Percentiles rank a stretch among this genome's conserved stretches.
These are phyloP conservation scores for Cardiosporidium cionae DNA, from an alignment of 169 alveolate genomes.

Conservation along the genomic window DNA sequence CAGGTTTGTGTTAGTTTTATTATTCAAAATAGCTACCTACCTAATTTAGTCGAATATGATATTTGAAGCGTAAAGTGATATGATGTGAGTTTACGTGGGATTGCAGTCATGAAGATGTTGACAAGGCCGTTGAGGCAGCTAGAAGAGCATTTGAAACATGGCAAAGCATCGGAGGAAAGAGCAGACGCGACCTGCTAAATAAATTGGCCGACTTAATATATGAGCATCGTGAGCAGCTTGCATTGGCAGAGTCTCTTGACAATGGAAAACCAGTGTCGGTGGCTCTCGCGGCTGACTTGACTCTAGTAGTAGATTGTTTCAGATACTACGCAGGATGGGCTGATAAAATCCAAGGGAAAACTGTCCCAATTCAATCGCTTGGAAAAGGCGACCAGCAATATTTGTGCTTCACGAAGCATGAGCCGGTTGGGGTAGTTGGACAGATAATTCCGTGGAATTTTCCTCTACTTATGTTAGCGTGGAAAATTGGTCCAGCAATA, in stretches of 20 bases:
- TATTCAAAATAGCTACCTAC: neutral
- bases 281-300: constrained; percentile 39
- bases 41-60: neutral
- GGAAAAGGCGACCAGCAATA: constrained; percentile 10
- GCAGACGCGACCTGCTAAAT: constrained; percentile 45
- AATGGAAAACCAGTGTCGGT: constrained; percentile 65
- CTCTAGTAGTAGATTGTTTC: constrained; percentile 29
- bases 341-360: constrained; percentile 54
- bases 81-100: neutral
- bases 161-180: constrained; percentile 45
- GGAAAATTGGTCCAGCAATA: constrained; percentile 46
- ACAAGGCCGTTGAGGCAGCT: constrained; percentile 71
- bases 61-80: neutral
- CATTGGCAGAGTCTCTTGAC: constrained; percentile 62
- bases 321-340: constrained; percentile 67
- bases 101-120: constrained; percentile 54
- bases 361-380: constrained; percentile 44
- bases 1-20: constrained; percentile 7
- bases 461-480: constrained; percentile 64
- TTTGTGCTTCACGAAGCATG: constrained; percentile 51
- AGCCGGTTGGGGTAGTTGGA: constrained; percentile 77
- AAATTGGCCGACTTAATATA: constrained; percentile 63
- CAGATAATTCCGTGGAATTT: constrained; percentile 81
- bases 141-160: constrained; percentile 59
- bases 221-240: constrained; percentile 59